Conservation (phyloP, 163 green algal species). For the Scenedesmus sp. region DNA sequence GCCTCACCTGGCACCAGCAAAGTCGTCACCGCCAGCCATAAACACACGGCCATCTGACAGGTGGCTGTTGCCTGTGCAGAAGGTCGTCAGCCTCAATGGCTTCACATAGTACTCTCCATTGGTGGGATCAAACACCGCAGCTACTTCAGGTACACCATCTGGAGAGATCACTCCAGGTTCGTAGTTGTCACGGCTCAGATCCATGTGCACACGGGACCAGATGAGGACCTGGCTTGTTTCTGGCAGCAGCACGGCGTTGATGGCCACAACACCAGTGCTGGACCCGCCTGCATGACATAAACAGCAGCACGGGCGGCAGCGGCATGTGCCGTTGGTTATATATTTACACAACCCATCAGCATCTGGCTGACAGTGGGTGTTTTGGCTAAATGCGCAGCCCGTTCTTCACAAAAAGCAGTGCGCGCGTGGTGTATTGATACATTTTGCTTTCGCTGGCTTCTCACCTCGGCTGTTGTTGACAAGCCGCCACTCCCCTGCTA, state of each 20-base stretch:
- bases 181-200: neutral
- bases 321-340: too few relatives aligned
- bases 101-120: neutral
- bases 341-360: too few relatives aligned
- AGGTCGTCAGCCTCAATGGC: neutral
- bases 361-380: too few relatives aligned
- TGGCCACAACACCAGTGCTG: constrained; percentile 27
- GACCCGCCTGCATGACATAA: neutral
- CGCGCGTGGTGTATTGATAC: too few relatives aligned
- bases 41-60: constrained; percentile 9
- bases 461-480: too few relatives aligned
- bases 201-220: constrained; percentile 30
- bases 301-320: neutral
- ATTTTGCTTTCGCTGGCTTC: too few relatives aligned
- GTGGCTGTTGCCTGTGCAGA: constrained; percentile 23
- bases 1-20: neutral
- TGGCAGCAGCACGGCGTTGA: constrained; percentile 15
- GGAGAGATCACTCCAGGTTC: constrained; percentile 14
- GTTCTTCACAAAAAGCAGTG: too few relatives aligned
- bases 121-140: neutral
- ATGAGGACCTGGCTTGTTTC: constrained; percentile 18
- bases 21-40: neutral
- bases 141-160: constrained; percentile 15
- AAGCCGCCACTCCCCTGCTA: too few relatives aligned
- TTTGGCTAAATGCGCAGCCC: too few relatives aligned